Base-by-base conservation (phyloP, 2,329 filamentous ascomycete genomes). In the Diaporthe citri region DNA sequence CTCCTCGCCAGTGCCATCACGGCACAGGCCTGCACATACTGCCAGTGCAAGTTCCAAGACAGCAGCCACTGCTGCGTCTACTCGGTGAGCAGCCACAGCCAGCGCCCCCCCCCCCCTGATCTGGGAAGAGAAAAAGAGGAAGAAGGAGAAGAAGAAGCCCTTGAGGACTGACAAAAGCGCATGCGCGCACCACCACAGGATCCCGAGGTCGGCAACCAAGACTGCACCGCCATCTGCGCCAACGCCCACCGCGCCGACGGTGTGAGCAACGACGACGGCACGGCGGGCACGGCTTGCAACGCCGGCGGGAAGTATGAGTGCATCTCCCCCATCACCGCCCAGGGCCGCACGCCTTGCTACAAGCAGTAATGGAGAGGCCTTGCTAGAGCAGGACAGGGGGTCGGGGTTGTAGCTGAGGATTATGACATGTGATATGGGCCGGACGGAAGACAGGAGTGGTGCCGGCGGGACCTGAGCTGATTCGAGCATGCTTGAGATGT, bases 1-100 rank as follows among this genome's bases (percentile, higher is more conserved):
- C 62, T 67, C 20, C 43, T 67, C 28, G 28, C 62, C 31, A 36
- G 62, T 25, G 62, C 62, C 13, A 12, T 67, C 43, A 52, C 31
- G n/a, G 62, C 62, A 67, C 62, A 67, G 31, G 62, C 62, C 31
- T 67, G 62, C 62, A 67, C 62, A 36, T 67, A 67, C 43, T 67
- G 62, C 62, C 62, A 67, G 62, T 67, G 62, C 62, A 52, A 39
- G 62, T 67, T 67, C 62, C 43, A 52, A 51, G 43, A 67, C 62
- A 39, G 7, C 62, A 67, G 62, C 62, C 62, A 67, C 62, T 67
- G 62, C 46, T 67, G 62, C 22, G 62, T 67, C 28, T 67, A 67
- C 62, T 67, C 62, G 43, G 62, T 52, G 31, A 67, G 62, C 12
- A 51, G 10, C 28, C 46, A 51, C 10, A n/a, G 4, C 12, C 36